Evolutionary conservation across 768 basidiomycete species (phyloP), one percentile per base, ranked within the genome.

Genomic region (Epithele typhae): DNA sequence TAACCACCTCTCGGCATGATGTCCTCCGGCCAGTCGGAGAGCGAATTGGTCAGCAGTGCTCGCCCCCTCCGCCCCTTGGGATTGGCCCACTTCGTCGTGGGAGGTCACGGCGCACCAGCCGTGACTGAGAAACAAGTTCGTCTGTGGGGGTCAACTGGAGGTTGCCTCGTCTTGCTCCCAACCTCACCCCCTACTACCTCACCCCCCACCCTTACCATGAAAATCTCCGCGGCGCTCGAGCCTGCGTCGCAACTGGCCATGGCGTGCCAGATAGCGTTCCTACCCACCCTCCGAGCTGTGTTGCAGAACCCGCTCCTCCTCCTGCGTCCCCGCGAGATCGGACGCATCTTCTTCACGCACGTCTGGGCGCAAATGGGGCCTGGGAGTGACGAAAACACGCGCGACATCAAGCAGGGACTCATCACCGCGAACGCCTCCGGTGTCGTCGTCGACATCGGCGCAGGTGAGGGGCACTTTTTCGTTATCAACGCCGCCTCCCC

Each of bases 381-480:
- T 15, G 70, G 66, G 1, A 63, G 72, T 0, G 81, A 88, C 53
- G 66, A 66, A 37, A 65, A 62, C 40, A 64, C 61, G 0, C 65
- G 64, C 7, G 53, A 61, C 0, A 54, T 68, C 1, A 85, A 85
- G 59, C 46, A 62, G 2, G 43, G 41, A 0, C 70, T 87, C 39
- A 74, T 87, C 40, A 73, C 74, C 2, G 67, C 70, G 3, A 62
- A 81, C 45, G 82, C 84, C 1, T 50, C 64, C 7, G 85, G 85
- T 1, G 67, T 76, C 3, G 80, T 87, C 0, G 70, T 87, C 19
- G 86, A 88, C 48, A 46, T 86, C 15, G 84, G 84, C 3, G 82
- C 84, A 56, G 84, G 84, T 81, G 47, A 43, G 68, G 43, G 11
- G 6, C 19, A 25, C n/a, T 21, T 25, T 14, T 30, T 10, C 27